phyloP scores from a whole-genome alignment of 192 early-diverging fungal species.

The Chytriomyces hyalinus region DNA sequence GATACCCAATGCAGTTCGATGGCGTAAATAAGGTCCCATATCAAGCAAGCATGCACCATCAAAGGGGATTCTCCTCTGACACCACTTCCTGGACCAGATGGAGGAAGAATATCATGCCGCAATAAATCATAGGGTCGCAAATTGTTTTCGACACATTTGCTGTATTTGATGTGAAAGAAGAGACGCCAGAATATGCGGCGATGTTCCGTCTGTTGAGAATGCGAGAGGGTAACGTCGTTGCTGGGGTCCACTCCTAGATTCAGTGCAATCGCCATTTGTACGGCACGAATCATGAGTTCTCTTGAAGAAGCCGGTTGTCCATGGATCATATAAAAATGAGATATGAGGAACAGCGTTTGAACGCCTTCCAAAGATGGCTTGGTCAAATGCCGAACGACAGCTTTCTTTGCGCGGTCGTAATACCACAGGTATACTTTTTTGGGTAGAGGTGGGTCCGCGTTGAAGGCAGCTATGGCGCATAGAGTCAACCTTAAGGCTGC shows the following conservation, averaged over 20 bases:
- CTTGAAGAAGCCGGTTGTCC: not conserved
- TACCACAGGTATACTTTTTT: not conserved
- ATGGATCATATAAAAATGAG: not conserved
- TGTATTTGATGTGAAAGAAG: not conserved
- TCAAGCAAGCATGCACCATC: not conserved
- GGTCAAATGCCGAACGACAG: not conserved
- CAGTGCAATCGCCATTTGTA: not conserved
- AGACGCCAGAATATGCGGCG: slow-evolving; percentile 3
- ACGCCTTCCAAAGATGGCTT: not conserved
- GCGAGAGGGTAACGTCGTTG: not conserved
- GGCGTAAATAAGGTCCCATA: not conserved
- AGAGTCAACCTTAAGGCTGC: not conserved
- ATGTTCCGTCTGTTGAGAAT: not conserved
- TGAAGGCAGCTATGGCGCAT: slow-evolving; percentile 8
- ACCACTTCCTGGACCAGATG: not conserved
- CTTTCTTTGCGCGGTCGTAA: not conserved
- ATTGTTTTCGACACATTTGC: not conserved
- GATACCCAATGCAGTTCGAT: not conserved
- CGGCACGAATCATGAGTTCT: not conserved
- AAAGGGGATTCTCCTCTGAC: not conserved
- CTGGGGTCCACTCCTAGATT: not conserved
- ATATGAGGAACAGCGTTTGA: not conserved
- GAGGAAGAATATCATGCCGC: not conserved
- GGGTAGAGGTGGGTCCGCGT: not conserved
- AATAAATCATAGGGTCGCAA: not conserved